Evolutionary conservation across 805 yeast species (phyloP).

Genomic region (Candida wancherniae): DNA sequence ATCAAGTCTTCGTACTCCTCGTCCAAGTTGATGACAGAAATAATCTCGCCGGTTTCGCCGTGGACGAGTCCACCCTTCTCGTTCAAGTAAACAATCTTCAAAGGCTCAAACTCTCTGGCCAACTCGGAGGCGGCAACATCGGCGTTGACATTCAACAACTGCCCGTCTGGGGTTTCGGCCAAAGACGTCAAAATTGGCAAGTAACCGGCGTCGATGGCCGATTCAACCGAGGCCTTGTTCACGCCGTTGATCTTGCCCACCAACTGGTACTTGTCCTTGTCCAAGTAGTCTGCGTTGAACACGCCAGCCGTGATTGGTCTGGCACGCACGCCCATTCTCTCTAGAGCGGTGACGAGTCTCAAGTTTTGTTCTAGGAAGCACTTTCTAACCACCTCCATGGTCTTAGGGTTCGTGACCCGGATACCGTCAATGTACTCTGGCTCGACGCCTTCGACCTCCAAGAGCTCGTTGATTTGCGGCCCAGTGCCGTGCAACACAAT

Average conservation of each 20-base stretch:
- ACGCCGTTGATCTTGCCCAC: constrained; percentile 89
- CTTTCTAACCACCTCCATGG: constrained; percentile 93
- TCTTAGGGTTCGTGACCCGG: constrained; percentile 87
- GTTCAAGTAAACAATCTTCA: constrained; percentile 91
- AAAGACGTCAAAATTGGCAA: constrained; percentile 92
- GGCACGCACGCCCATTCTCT: constrained; percentile 94
- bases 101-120: constrained; percentile 94
- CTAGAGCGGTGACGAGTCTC: constrained; percentile 91
- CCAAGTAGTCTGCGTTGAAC: constrained; percentile 87
- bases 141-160: constrained; percentile 94
- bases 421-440: constrained; percentile 96
- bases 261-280: constrained; percentile 82
- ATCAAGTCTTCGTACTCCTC: constrained; percentile 90
- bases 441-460: constrained; percentile 91
- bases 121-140: constrained; percentile 99
- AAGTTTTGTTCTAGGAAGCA: constrained; percentile 95
- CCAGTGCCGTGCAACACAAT: constrained; percentile 98
- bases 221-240: constrained; percentile 85
- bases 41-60: constrained; percentile 86
- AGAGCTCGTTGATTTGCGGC: constrained; percentile 92
- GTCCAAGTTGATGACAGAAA: constrained; percentile 86
- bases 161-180: constrained; percentile 96
- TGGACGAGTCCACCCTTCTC: constrained; percentile 97
- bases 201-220: constrained; percentile 93
- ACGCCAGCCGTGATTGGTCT: constrained; percentile 99